Evolutionary conservation across 176 grass and related monocot genomes (phyloP).

Genomic region (Hordeum marinum): DNA sequence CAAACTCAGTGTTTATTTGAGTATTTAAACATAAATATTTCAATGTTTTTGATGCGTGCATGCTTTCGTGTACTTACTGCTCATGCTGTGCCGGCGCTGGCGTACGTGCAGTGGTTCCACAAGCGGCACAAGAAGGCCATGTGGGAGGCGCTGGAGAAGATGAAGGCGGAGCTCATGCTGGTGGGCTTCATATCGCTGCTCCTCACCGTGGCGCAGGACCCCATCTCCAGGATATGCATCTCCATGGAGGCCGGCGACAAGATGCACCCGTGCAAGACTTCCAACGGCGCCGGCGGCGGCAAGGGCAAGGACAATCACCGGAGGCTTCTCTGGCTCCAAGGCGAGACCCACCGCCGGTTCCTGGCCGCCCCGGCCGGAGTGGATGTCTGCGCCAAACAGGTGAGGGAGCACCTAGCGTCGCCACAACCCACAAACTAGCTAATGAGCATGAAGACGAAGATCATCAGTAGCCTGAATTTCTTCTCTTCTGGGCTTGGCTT

Average conservation of each 20-base stretch:
- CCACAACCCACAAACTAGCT: no score
- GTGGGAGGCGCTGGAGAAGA: slow-evolving; percentile 80
- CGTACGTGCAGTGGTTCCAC: slow-evolving; percentile 59
- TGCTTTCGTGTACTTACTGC: no score
- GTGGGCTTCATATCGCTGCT: slow-evolving; percentile 87
- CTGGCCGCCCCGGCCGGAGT: neutral
- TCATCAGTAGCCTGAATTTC: neutral
- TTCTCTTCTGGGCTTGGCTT: neutral
- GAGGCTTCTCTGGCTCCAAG: neutral
- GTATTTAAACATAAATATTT: no score
- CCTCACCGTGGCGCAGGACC: slow-evolving; percentile 51
- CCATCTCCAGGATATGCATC: slow-evolving; percentile 64
- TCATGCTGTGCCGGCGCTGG: neutral
- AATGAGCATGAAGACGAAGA: no score
- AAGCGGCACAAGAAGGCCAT: slow-evolving; percentile 69
- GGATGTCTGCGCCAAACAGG: neutral
- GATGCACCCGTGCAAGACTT: slow-evolving; percentile 65
- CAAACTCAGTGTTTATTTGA: no score
- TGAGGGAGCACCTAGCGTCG: neutral
- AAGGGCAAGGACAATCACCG: neutral
- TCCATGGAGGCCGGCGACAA: slow-evolving; percentile 24
- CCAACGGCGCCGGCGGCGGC: neutral
- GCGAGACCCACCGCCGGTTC: neutral
- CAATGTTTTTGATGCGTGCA: no score
- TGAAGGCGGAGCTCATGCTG: slow-evolving; percentile 94